phyloP scores from a whole-genome alignment of 1,284 basidiomycete genomes.

The Inonotus obliquus region DNA sequence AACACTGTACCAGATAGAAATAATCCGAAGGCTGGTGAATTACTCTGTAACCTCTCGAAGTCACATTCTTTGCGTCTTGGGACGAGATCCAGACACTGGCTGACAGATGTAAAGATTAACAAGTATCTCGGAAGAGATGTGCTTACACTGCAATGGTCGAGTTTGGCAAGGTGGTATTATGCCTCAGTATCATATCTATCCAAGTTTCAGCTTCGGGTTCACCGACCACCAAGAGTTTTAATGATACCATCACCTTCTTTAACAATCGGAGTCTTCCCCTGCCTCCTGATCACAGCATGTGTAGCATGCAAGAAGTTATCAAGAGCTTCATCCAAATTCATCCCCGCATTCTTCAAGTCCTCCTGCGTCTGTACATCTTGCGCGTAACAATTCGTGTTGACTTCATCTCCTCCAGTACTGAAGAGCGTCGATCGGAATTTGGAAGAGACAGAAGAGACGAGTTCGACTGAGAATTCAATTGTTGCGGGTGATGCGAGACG shows the following conservation, averaged over 20 bases:
- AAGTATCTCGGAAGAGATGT: background rate
- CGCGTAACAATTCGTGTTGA: slow-evolving; percentile 39
- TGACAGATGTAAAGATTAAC: background rate
- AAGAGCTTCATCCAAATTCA: slow-evolving; percentile 34
- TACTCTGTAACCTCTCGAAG: slow-evolving; percentile 43
- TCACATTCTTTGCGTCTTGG: slow-evolving; percentile 36
- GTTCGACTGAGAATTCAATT: slow-evolving; percentile 27
- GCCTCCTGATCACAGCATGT: slow-evolving; percentile 30
- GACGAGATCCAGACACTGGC: slow-evolving; percentile 42
- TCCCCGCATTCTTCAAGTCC: slow-evolving; percentile 24
- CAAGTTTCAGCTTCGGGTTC: background rate
- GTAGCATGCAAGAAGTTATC: slow-evolving; percentile 34
- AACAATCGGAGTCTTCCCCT: slow-evolving; percentile 40
- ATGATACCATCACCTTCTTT: slow-evolving; percentile 35
- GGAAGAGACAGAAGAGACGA: slow-evolving; percentile 28
- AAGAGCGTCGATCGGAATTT: slow-evolving; percentile 33
- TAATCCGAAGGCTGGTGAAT: slow-evolving; percentile 52
- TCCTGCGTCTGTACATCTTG: slow-evolving; percentile 30
- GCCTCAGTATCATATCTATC: slow-evolving; percentile 31
- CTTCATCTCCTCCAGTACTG: slow-evolving; percentile 48
- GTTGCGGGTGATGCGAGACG: slow-evolving; percentile 33
- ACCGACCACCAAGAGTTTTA: background rate
- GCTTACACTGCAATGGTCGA: slow-evolving; percentile 36
- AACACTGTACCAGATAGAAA: slow-evolving; percentile 50
- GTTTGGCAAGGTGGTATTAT: slow-evolving; percentile 28